Percentiles rank a stretch among this genome's conserved stretches.
These are phyloP conservation scores for Paratrypanosoma confusum DNA, from an alignment of 208 protist genomes.

Conservation along the genomic window DNA sequence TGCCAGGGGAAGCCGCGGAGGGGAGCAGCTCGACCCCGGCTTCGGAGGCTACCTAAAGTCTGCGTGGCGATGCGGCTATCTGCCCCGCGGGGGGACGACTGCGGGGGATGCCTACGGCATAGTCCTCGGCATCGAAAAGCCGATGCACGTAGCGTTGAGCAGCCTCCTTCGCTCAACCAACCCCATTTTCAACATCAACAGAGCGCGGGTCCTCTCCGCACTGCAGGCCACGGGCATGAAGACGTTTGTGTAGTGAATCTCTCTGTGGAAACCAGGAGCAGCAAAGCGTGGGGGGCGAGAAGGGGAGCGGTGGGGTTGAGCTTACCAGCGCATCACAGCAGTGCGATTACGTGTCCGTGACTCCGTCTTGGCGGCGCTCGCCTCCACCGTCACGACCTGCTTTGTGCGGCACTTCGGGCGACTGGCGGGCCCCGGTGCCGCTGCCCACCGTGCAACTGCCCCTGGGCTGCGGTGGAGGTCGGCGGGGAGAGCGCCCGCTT, in stretches of 20 bases:
- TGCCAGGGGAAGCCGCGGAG: not conserved
- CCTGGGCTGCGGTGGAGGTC: too few species aligned
- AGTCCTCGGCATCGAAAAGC: constrained; percentile 19
- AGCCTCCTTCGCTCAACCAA: constrained; percentile 33
- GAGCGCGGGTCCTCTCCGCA: constrained; percentile 26
- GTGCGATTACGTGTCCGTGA: too few species aligned
- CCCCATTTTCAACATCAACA: constrained; percentile 72
- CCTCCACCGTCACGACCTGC: too few species aligned
- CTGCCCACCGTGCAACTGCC: too few species aligned
- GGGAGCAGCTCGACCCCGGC: not conserved
- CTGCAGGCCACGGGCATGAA: constrained; percentile 29
- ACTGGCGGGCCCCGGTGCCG: too few species aligned
- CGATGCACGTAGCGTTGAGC: constrained; percentile 12
- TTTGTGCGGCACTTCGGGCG: too few species aligned
- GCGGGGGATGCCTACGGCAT: constrained; percentile 20
- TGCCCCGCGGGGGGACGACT: constrained; percentile 15
- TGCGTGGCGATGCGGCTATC: constrained; percentile 28
- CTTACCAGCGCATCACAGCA: too few species aligned
- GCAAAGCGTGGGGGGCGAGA: not conserved
- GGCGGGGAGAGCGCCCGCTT: too few species aligned
- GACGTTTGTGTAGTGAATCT: constrained; percentile 23
- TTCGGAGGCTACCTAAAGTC: constrained; percentile 16
- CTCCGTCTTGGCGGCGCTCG: too few species aligned
- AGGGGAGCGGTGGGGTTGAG: too few species aligned
- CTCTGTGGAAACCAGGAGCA: not conserved